Base-by-base conservation (phyloP, 2,329 filamentous ascomycete genomes). In the Didymella pomorum region DNA sequence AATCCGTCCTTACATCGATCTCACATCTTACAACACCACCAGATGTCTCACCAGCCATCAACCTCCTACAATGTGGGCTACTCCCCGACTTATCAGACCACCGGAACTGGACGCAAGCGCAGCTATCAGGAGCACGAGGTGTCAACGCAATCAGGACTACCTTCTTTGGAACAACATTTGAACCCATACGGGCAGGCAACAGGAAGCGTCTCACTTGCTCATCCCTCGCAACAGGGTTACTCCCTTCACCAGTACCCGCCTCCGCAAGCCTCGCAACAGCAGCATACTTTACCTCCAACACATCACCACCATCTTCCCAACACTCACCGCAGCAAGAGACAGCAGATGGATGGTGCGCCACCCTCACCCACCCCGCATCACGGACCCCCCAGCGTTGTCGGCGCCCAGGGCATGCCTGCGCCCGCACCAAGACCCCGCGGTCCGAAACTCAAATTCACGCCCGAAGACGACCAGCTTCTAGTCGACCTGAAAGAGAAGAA, bases 401-500 rank as follows among this genome's bases (percentile, higher is more conserved):
- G 92, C 41, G 89, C 93, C 73, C 88, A 85, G 42, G 93, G 93
- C 48, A 97, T 97, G 93, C 93, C 93, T 14, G 79, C 85, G 39
- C 93, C 93, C 52, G 93, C 92, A 42, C 86, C 89, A 51, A 83
- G 90, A 68, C 93, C 93, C 10, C 87, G 91, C 60, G 92, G 92
- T 3, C 93, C 93, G 7, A 97, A 97, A 79, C 83, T 96, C 67
- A 97, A 97, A 78, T 97, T 97, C 73, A 97, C 93, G 0, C 88
- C 91, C 10, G 93, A 96, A 76, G 93, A 97, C 74, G 93, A 97
- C 76, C 88, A 91, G 66, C 81, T 96, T 46, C 83, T 97, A 52
- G 89, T 97, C 56, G 91, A 96, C 72, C 81, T 97, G 62, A 97
- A 97, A 77, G 93, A 97, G 79, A 93, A 95, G 72, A 96, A 95